Conservation (phyloP, 2,329 filamentous ascomycete genomes). For the Penicillium thymicola region DNA sequence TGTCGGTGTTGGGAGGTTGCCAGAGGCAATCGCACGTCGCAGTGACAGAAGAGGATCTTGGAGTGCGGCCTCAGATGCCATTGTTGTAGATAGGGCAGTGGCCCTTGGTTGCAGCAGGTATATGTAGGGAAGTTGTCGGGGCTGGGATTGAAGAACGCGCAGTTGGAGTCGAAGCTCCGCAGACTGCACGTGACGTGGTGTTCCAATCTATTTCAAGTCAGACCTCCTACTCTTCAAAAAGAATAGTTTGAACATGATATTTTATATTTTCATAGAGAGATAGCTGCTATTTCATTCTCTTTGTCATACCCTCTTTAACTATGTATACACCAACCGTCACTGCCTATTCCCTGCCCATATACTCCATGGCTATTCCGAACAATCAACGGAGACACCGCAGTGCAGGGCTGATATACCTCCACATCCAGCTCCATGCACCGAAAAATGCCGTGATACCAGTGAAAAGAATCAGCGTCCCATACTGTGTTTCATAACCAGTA, state of each 20-base stretch:
- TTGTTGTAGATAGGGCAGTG: conserved; percentile 30
- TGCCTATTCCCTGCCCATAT: not conserved
- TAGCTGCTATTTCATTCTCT: not conserved
- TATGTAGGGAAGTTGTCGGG: not conserved
- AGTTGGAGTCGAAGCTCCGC: conserved; percentile 16
- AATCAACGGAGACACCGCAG: conserved; percentile 5
- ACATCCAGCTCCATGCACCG: conserved; percentile 41
- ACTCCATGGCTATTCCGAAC: not conserved
- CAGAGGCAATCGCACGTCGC: conserved; percentile 74
- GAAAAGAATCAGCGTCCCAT: conserved; percentile 55
- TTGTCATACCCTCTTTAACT: no score
- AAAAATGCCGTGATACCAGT: conserved; percentile 53
- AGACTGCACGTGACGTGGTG: conserved; percentile 15
- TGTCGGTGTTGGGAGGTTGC: conserved; percentile 68
- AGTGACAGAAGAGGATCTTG: conserved; percentile 79
- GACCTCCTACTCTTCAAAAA: not conserved
- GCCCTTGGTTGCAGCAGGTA: conserved; percentile 21
- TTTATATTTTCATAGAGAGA: not conserved
- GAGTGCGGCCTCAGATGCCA: conserved; percentile 55
- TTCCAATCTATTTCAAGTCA: not conserved
- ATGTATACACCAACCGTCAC: not conserved
- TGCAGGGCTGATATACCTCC: conserved; percentile 20
- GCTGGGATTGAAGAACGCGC: conserved; percentile 10
- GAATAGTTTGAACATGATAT: not conserved
- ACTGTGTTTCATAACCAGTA: conserved; percentile 51